Base-by-base conservation (phyloP, 352 stramenopile genomes). In the Pythium phragmiticola region DNA sequence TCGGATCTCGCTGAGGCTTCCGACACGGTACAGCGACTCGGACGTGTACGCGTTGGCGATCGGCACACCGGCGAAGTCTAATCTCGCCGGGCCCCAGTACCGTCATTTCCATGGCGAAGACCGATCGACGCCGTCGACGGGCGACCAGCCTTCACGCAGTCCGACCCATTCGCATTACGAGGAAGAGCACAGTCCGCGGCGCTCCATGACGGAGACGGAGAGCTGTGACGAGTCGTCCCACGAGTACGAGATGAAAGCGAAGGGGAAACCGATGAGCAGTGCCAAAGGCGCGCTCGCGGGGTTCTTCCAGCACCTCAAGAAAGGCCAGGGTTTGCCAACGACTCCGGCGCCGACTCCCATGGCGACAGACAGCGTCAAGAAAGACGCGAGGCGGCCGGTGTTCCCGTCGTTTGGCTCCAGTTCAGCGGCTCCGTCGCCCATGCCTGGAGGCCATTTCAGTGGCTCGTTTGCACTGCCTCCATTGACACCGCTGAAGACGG, bases 261-360 rank as follows among this genome's bases (percentile, higher is more conserved):
- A 53, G 5, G 41, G n/a, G 12, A 73, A 73, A 41, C 36, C 60
- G 34, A 9, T 6, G 7, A 62, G 36, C 11, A 52, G 60, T n/a
- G 66, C 72, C 3, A 91, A 89, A 46, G 52, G 88, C 16, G 76
- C 82, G 1, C 59, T 91, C 7, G 78, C 80, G 13, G 66, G 66
- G 12, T 81, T 91, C 49, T 89, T 91, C 52, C 82, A 91, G 61
- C 87, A 80, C 53, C 84, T 87, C 11, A 72, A 77, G 57, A 83
- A 82, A 47, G 80, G 77, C 5, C 80, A 78, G 9, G 75, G 73
- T 8, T 63, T 89, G 2, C 77, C 80, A 0, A 68, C 68, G 12
- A 91, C 80, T 17, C 82, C 82, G n/a, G 82, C 82, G 9, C 79
- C 73, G 2, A 91, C 82, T 1, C 82, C 82, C 16, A 87, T 91